Base-by-base conservation (phyloP, 768 basidiomycete genomes). In the Phanerodontia chrysosporium region DNA sequence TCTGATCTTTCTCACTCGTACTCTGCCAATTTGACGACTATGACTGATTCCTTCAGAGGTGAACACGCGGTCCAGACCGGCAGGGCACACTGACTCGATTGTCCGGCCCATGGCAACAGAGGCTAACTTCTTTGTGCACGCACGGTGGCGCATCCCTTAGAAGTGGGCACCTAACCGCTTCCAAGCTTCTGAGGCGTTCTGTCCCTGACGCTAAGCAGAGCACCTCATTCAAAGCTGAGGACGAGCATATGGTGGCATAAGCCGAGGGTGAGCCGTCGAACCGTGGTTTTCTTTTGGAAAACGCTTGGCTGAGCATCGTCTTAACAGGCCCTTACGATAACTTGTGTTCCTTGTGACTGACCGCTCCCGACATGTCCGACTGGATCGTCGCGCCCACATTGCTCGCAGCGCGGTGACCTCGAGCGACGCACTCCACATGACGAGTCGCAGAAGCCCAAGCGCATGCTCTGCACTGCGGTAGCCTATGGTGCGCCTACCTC, bases 181-280 rank as follows among this genome's bases (percentile, higher is more conserved):
- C 52, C 3, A 10, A 13, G 21, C 18, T 39, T 36, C 52, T 53
- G 28, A 24, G 12, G 24, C 52, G 32, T 10, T 42, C 46, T 6
- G 46, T 6, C 10, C 46, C 24, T 25, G 46, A 25, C 5, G 46
- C 27, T 48, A 9, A 24, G 22, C 46, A 48, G 12, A 10, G 21
- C 46, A 6, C 18, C 18, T 10, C 10, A 42, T 42, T 42, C 4
- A 7, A 25, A 53, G 35, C 5, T n/a, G 16, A 35, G 13, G 52
- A 12, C 3, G 24, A 53, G 35, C 52, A 53, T 53, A 42, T 53
- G 52, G 52, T 7, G n/a, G 39, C 16, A 42, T 32, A 14, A 53
- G 36, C 51, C 52, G 52, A 53, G 13, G 52, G 52, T 53, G 52
- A 53, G 52, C 52, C 52, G 52, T 53, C 22, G n/a, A 8, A 14